These are phyloP conservation scores for Albugo laibachii DNA, from an alignment of 352 stramenopile genomes.

Conservation along the genomic window DNA sequence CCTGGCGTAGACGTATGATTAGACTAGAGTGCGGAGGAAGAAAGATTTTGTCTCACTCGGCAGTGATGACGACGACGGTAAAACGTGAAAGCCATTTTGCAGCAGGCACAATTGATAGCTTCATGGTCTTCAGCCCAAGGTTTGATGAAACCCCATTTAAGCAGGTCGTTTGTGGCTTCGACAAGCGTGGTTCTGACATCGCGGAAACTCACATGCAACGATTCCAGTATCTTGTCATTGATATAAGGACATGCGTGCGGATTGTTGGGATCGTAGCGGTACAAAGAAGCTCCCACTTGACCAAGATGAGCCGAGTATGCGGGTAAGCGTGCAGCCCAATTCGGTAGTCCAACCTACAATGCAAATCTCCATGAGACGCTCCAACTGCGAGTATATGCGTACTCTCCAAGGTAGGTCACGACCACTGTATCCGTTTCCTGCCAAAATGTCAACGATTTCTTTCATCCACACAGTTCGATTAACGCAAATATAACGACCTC, in stretches of 20 bases:
- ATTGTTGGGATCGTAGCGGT: constrained; percentile 29
- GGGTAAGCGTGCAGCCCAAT: constrained; percentile 68
- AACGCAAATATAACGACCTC: constrained; percentile 72
- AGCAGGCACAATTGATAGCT: constrained; percentile 46
- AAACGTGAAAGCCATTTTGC: constrained; percentile 58
- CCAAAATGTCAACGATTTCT: constrained; percentile 70
- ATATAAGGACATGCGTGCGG: constrained; percentile 49
- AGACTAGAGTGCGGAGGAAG: background rate
- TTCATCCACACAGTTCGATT: constrained; percentile 77
- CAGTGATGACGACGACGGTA: constrained; percentile 71
- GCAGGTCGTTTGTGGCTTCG: constrained; percentile 63
- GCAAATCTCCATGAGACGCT: background rate
- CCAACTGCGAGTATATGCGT: background rate
- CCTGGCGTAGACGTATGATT: constrained; percentile 11
- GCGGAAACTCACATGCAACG: constrained; percentile 62
- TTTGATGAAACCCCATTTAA: constrained; percentile 77
- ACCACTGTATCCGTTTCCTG: constrained; percentile 68
- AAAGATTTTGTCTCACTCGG: constrained; percentile 18
- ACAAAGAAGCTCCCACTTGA: constrained; percentile 63
- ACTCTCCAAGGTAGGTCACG: constrained; percentile 69
- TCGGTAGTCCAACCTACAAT: constrained; percentile 37
- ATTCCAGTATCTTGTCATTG: constrained; percentile 59
- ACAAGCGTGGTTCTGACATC: constrained; percentile 35
- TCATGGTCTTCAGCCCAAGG: constrained; percentile 78
- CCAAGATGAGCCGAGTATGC: constrained; percentile 71